Evolutionary conservation across 345 rosid species (phyloP), one percentile per base, ranked within the genome.

Genomic region (Melastoma malabathricum): DNA sequence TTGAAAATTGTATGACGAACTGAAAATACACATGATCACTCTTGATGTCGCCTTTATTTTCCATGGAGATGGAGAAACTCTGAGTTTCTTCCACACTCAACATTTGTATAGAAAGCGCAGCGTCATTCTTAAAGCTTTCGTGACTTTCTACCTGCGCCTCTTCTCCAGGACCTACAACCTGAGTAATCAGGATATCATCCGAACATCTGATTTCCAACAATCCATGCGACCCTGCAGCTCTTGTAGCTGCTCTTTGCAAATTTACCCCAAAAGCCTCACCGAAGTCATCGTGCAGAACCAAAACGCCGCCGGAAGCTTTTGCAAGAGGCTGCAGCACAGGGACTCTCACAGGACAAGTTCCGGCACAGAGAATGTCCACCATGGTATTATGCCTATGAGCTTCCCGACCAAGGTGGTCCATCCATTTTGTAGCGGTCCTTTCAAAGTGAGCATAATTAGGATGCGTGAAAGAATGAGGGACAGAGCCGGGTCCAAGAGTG

Each of bases 241-340:
- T 75, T 22, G 75, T 67, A 63, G 94, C 77, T 38, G 99, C 97
- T 64, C 95, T 78, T 69, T 93, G 95, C 81, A 88, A 80, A 59
- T 88, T 90, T 59, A 93, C 86, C 51, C 97, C 94, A 64, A 93
- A 93, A 51, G 97, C 90, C 75, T 93, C 99, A 41, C 99, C 95
- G 69, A 93, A 93, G 72, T 93, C 99, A 64, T 93, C 95, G 52
- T 93, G 95, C 52, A 93, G 99, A 61, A 93, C 74, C 77, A 93
- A 58, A 48, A 83, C 94, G 63, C 99, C 99, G 8, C 99, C 99
- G 14, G 97, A 83, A 67, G 95, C 76, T 66, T 85, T 88, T 53
- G 89, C 78, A 63, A 93, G 94, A 59, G 95, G 97, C 80, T 84
- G 95, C 61, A 93, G 62, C 18, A 85, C 53, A 41, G 92, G 94